Evolutionary conservation across 768 basidiomycete genomes (phyloP), one percentile per base, ranked within the genome.

Genomic region (Leccinellum luteum): DNA sequence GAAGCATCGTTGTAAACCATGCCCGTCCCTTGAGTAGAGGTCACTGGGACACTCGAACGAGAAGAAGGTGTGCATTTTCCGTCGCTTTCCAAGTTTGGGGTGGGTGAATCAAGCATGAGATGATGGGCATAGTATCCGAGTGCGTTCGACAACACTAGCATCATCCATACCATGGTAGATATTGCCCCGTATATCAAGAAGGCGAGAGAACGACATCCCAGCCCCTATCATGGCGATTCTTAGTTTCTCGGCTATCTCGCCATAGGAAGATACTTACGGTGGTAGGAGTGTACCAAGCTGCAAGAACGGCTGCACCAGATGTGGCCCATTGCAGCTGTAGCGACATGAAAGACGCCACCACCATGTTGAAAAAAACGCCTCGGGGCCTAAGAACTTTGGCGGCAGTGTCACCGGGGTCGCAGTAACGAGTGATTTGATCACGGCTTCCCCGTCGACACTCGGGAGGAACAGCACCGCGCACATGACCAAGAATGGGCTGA

Each of bases 311-410:
- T 12, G 73, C 67, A 0, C 56, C 51, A 2, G 67, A 65, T 5
- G 73, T 73, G 0, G 61, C 68, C 75, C 72, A 76, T 51, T 76
- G 74, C n/a, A 76, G 27, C 7, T 54, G 55, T 17, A 76, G 34
- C 13, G 72, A 55, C 44, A 70, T 63, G 13, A 67, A 0, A 1
- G 73, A 71, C 23, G 74, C 73, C 6, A 72, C 23, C 10, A 66
- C 6, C 55, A 74, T 68, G 38, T 74, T 64, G 14, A 28, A 55
- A 15, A 68, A 32, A 3, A 69, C 48, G 1, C 64, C 65, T 1
- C 48, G 62, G 13, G 66, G 67, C 65, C 65, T 68, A 34, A 63
- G 52, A 58, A 55, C 19, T 2, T 31, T 12, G n/a, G 19, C 17
- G 30, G 12, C n/a, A 2, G 48, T 23, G 34, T 32, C 1, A 56